These are phyloP conservation scores for Nepenthes mirabilis DNA, from an alignment of 148 eudicot species.

Conservation along the genomic window DNA sequence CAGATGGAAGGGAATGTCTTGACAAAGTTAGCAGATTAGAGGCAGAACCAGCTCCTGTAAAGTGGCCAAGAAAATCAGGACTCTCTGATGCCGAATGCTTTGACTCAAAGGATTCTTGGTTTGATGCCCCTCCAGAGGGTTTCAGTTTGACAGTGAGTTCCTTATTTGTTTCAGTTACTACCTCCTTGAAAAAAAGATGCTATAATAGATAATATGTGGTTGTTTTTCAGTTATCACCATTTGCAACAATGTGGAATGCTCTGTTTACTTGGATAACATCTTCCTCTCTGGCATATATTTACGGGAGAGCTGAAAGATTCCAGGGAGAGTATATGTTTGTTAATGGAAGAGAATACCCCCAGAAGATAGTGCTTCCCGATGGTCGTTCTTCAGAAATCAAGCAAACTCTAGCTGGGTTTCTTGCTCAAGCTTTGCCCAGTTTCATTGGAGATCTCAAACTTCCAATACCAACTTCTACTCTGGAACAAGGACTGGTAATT, in stretches of 20 bases:
- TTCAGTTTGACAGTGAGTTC: constrained; percentile 62
- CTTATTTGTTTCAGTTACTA: not conserved
- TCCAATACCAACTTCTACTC: constrained; percentile 45
- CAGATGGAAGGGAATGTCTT: constrained; percentile 17
- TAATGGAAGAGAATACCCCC: constrained; percentile 86
- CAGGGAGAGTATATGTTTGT: constrained; percentile 57
- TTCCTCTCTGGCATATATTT: constrained; percentile 82
- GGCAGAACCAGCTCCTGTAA: constrained; percentile 29
- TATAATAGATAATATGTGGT: constrained; percentile 7
- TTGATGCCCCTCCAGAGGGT: constrained; percentile 68
- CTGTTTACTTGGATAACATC: constrained; percentile 84
- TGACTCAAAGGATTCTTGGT: constrained; percentile 75
- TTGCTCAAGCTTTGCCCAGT: constrained; percentile 68
- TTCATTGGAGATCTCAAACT: constrained; percentile 55
- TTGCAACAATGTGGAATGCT: constrained; percentile 80
- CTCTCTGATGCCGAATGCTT: constrained; percentile 31
- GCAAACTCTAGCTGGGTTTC: constrained; percentile 73
- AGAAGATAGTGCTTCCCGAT: constrained; percentile 43
- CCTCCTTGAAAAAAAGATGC: not conserved
- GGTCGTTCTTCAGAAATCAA: constrained; percentile 82
- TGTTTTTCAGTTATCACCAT: constrained; percentile 69
- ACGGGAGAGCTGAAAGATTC: constrained; percentile 67
- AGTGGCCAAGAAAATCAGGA: constrained; percentile 61
- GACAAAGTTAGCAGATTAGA: constrained; percentile 23
- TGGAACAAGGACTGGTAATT: constrained; percentile 69